phyloP scores from a whole-genome alignment of 2,329 filamentous ascomycete genomes.

The Aurifilum marmelostoma region DNA sequence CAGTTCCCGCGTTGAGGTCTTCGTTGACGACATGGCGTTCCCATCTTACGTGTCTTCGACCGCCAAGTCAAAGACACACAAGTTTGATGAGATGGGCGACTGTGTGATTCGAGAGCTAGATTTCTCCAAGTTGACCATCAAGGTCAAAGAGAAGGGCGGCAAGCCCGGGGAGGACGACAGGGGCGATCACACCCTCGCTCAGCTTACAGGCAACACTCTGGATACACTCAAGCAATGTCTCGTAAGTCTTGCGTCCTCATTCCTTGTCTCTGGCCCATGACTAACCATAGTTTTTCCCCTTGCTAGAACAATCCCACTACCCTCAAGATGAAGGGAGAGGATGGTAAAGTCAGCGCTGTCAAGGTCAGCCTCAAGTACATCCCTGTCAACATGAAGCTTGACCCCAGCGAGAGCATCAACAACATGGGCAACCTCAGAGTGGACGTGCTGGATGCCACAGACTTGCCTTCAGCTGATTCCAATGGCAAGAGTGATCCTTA shows the following conservation, averaged over 20 bases:
- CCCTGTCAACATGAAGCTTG: constrained; percentile 89
- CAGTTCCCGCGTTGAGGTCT: constrained; percentile 79
- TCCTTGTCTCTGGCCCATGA: neutral
- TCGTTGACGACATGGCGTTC: constrained; percentile 94
- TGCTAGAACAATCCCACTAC: constrained; percentile 83
- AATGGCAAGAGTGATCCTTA: constrained; percentile 98
- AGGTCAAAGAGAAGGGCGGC: constrained; percentile 79
- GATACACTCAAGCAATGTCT: constrained; percentile 86
- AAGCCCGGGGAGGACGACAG: constrained; percentile 71
- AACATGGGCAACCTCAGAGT: constrained; percentile 96
- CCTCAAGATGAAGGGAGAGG: constrained; percentile 76
- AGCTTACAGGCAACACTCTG: constrained; percentile 81
- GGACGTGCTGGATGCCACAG: constrained; percentile 83
- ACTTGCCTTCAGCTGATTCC: constrained; percentile 90
- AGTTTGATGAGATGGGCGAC: constrained; percentile 91
- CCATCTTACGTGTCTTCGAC: constrained; percentile 83
- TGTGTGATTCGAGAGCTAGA: constrained; percentile 97
- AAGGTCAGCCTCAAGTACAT: constrained; percentile 94
- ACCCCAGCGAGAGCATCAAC: constrained; percentile 96
- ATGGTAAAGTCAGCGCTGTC: constrained; percentile 76
- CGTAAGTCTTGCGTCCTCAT: constrained; percentile 52
- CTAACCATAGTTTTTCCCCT: constrained; percentile 30
- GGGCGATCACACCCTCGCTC: constrained; percentile 73
- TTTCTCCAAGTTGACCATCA: constrained; percentile 88
- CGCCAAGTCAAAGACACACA: constrained; percentile 68